Percentiles rank a stretch among this genome's conserved stretches.
These are phyloP conservation scores for Aegilops tauschii DNA, from an alignment of 176 grass and related monocot genomes.

Conservation along the genomic window DNA sequence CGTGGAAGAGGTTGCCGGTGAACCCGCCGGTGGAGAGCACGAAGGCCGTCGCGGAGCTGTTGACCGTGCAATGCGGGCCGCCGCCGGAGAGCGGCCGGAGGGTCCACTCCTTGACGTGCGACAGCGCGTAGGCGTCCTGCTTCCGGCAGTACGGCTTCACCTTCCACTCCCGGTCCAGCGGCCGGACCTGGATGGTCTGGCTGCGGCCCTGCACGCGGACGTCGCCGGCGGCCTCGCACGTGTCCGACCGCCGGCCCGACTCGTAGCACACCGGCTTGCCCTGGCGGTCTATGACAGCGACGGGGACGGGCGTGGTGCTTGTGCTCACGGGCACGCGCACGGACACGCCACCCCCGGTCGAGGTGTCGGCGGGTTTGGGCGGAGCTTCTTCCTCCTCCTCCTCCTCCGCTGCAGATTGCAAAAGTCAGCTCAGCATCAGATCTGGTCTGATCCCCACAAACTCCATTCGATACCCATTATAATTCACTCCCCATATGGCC, in stretches of 20 bases:
- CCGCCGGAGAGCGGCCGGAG: conserved; percentile 19
- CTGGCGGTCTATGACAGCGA: not conserved
- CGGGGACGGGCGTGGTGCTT: not conserved
- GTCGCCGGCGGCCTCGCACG: conserved; percentile 59
- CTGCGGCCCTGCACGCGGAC: conserved; percentile 39
- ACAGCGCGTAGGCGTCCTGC: conserved; percentile 44
- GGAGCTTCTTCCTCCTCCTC: conserved; percentile 13
- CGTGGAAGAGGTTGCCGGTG: conserved; percentile 86
- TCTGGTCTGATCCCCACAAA: not conserved
- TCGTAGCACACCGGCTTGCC: conserved; percentile 46
- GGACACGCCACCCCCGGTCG: not conserved
- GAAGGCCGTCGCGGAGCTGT: conserved; percentile 53
- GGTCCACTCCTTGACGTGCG: conserved; percentile 54
- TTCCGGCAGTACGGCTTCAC: conserved; percentile 64
- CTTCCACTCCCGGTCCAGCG: conserved; percentile 40
- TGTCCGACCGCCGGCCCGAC: conserved; percentile 61
- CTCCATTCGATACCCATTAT: not conserved
- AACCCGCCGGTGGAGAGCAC: conserved; percentile 65
- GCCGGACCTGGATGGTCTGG: conserved; percentile 35
- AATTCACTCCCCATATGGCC: not conserved
- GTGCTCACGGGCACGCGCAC: not conserved
- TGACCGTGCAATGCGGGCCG: conserved; percentile 43
- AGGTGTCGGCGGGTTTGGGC: not conserved
- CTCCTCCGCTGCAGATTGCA: conserved; percentile 6
- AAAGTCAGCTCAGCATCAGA: conserved; percentile 27